Evolutionary conservation across 2,329 filamentous ascomycete species (phyloP), one percentile per base, ranked within the genome.

Genomic region (Trematosphaeria pertusa): DNA sequence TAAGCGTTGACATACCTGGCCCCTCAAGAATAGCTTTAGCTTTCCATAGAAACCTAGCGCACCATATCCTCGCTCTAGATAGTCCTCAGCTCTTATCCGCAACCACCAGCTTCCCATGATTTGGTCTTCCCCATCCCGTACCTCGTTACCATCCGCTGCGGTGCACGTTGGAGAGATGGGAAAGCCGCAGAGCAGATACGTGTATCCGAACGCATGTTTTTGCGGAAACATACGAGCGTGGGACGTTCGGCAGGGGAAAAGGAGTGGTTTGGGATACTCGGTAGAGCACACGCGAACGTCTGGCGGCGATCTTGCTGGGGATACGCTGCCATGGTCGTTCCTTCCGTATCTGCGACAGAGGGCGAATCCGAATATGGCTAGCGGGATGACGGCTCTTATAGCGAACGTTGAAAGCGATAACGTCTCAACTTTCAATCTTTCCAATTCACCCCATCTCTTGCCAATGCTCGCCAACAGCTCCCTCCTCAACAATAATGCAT

Each of bases 111-210:
- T 60, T 41, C 73, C 51, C 54, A 73, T 41, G 31, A 46, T 39
- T 37, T 49, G 45, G 28, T 70, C 62, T 28, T 66, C 52, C 15
- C 64, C 59, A 17, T 51, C 48, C 2, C 53, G 45, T 18, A 61
- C 11, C 19, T 53, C 55, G 12, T 18, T 40, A 9, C 59, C 61
- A 11, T 54, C 48, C 9, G 46, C 14, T 4, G 34, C 47, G 15
- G 43, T 73, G 5, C 84, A 86, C 39, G 74, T 73, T 67, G 81
- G 85, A n/a, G 80, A 80, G 18, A 91, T 78, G 0, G 87, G 87
- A 31, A 88, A 76, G 0, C 87, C 87, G 19, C 85, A 83, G 35
- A 86, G 76, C 1, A 91, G 78, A 65, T 91, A 90, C 0, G 86
- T 85, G 63, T 90, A 89, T 1, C 75, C 75, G 61, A 92, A 91